A percentile compares a stretch with the other conserved stretches of the same genome.
Conservation (phyloP, 176 grass and related monocot species). For the Musa acuminata region DNA sequence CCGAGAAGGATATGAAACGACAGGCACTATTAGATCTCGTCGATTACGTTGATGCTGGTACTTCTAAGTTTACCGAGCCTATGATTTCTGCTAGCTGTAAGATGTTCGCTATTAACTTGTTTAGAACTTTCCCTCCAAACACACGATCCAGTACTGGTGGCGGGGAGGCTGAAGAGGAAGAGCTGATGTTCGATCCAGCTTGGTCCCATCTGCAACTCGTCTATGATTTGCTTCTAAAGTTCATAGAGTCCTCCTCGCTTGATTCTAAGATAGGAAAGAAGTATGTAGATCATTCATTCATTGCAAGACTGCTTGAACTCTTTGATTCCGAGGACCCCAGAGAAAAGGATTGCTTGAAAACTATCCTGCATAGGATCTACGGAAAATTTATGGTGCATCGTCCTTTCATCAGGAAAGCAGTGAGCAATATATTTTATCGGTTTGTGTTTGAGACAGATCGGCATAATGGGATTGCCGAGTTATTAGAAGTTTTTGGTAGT, state of each 20-base stretch:
- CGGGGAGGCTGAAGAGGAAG: slow-evolving; percentile 17
- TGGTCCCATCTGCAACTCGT: slow-evolving; percentile 17
- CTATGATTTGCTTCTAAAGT: slow-evolving; percentile 17
- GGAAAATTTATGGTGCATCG: slow-evolving; percentile 21
- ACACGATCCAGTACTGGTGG: background rate
- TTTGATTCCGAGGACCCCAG: slow-evolving; percentile 17
- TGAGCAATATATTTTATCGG: slow-evolving; percentile 11
- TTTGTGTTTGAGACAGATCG: slow-evolving; percentile 6
- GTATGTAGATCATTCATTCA: slow-evolving; percentile 16
- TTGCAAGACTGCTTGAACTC: slow-evolving; percentile 8
- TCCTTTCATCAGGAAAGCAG: slow-evolving; percentile 9
- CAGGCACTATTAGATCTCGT: slow-evolving; percentile 6
- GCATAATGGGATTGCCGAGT: slow-evolving; percentile 11
- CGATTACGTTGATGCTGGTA: background rate
- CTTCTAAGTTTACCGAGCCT: background rate
- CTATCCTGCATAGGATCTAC: slow-evolving; percentile 15
- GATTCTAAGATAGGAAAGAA: slow-evolving; percentile 14
- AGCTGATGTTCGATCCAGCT: slow-evolving; percentile 14
- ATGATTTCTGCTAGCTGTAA: slow-evolving; percentile 8
- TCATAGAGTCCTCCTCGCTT: slow-evolving; percentile 13
- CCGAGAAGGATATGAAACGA: slow-evolving; percentile 19
- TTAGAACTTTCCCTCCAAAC: slow-evolving; percentile 11
- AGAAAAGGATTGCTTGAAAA: slow-evolving; percentile 19
- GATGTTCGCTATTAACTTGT: slow-evolving; percentile 11
- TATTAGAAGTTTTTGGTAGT: slow-evolving; percentile 6